phyloP scores from a whole-genome alignment of 495 filamentous ascomycete species.

The Aspergillus baeticus region DNA sequence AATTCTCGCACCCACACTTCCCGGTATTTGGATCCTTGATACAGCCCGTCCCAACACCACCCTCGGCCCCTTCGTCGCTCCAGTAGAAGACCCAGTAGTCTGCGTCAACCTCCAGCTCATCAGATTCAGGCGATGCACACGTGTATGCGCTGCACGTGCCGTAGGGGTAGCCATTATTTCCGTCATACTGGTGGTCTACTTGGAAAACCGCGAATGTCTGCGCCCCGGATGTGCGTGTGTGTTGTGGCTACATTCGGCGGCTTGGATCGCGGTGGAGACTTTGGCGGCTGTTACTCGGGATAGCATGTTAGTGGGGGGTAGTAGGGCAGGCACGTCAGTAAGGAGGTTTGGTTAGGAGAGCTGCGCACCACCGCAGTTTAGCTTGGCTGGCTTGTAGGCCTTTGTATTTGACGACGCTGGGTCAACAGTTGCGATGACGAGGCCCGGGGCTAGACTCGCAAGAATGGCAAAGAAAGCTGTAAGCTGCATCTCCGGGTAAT shows the following conservation, averaged over 20 bases:
- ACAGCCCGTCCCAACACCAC: conserved; percentile 30
- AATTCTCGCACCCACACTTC: conserved; percentile 38
- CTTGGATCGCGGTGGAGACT: conserved; percentile 36
- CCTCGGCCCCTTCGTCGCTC: conserved; percentile 25
- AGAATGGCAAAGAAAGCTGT: conserved; percentile 14
- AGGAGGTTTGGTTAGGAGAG: not conserved
- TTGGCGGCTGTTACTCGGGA: conserved; percentile 22
- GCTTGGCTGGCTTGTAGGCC: conserved; percentile 25
- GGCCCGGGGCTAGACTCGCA: conserved; percentile 8
- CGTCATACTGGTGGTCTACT: conserved; percentile 35
- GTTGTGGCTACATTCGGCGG: conserved; percentile 41
- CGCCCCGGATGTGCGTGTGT: conserved; percentile 31
- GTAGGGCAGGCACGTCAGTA: not conserved
- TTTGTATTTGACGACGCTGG: conserved; percentile 32
- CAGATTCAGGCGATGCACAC: conserved; percentile 13
- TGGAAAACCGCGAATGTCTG: conserved; percentile 39
- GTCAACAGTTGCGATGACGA: conserved; percentile 27
- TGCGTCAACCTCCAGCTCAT: conserved; percentile 20
- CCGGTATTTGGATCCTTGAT: conserved; percentile 34
- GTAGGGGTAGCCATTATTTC: conserved; percentile 32
- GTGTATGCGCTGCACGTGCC: conserved; percentile 40
- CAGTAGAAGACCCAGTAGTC: conserved; percentile 42
- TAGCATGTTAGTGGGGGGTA: not conserved
- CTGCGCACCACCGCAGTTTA: conserved; percentile 24
- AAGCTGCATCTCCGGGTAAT: conserved; percentile 19